These are phyloP conservation scores for Hordeum pubiflorum DNA, from an alignment of 202 grass and related monocot species.

Conservation along the genomic window DNA sequence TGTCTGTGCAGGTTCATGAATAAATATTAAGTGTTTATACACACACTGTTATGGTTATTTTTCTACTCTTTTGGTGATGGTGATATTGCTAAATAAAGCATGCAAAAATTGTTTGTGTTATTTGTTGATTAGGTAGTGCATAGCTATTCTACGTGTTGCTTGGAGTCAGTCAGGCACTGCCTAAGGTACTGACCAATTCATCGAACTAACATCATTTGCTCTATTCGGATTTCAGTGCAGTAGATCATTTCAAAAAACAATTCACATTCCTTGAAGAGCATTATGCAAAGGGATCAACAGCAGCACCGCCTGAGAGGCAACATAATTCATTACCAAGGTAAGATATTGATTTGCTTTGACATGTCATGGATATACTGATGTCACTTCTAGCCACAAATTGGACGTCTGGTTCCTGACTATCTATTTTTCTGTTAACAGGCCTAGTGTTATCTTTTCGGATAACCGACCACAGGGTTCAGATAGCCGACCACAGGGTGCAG, in stretches of 20 bases:
- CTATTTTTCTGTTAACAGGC: slow-evolving; percentile 35
- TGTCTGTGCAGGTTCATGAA: not conserved
- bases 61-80: not conserved
- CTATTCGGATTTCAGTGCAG: slow-evolving; percentile 50
- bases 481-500: slow-evolving; percentile 45
- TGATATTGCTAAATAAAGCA: not conserved
- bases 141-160: not conserved
- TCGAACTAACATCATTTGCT: slow-evolving; percentile 26
- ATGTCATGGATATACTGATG: slow-evolving; percentile 13
- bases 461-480: slow-evolving; percentile 49
- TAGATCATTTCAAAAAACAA: slow-evolving; percentile 93
- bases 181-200: not conserved
- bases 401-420: slow-evolving; percentile 12
- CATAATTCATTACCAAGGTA: slow-evolving; percentile 88
- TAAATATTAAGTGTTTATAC: not conserved
- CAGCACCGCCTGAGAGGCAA: slow-evolving; percentile 81
- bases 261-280: slow-evolving; percentile 89
- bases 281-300: slow-evolving; percentile 66
- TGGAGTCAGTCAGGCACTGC: not conserved
- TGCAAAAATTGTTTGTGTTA: not conserved
- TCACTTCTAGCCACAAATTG: not conserved
- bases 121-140: not conserved
- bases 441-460: slow-evolving; percentile 64
- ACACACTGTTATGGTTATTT: not conserved
- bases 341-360: slow-evolving; percentile 2